A percentile compares a stretch with the other conserved stretches of the same genome.
These are phyloP conservation scores for Mortierella sp. DNA, from an alignment of 371 early-diverging fungal species.

Conservation along the genomic window DNA sequence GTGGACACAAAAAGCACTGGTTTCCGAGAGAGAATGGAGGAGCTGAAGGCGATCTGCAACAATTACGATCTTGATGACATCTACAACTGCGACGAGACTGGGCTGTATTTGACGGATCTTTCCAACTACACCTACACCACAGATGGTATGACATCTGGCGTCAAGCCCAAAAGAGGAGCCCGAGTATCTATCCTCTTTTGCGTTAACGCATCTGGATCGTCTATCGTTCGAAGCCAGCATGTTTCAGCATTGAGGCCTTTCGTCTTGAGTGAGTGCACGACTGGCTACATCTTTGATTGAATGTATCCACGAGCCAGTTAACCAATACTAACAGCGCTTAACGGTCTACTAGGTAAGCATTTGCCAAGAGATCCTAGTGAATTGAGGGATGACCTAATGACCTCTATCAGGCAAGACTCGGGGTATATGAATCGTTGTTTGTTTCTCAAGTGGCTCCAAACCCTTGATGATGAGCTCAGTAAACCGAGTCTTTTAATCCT, in stretches of 20 bases:
- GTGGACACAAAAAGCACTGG: background rate
- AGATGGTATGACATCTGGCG: too few species aligned
- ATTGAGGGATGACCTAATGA: background rate
- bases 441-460: background rate
- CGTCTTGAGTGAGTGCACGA: constrained; percentile 5
- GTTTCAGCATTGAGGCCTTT: constrained; percentile 9
- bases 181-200: constrained; percentile 8
- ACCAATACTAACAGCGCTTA: background rate
- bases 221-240: background rate
- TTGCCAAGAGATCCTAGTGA: background rate
- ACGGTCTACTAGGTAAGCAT: background rate
- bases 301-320: background rate
- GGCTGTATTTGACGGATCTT: background rate
- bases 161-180: too few species aligned
- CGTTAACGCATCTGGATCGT: constrained; percentile 6
- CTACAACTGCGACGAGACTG: background rate
- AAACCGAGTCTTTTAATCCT: constrained; percentile 4
- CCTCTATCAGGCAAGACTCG: background rate
- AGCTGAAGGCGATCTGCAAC: background rate
- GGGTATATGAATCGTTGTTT: background rate
- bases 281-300: background rate
- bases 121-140: too few species aligned
- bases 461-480: background rate
- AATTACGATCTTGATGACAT: constrained; percentile 5
- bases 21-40: background rate